Percentiles rank a stretch among this genome's conserved stretches.
Conservation (phyloP, 2,329 filamentous ascomycete genomes). For the Fusarium scirpi region DNA sequence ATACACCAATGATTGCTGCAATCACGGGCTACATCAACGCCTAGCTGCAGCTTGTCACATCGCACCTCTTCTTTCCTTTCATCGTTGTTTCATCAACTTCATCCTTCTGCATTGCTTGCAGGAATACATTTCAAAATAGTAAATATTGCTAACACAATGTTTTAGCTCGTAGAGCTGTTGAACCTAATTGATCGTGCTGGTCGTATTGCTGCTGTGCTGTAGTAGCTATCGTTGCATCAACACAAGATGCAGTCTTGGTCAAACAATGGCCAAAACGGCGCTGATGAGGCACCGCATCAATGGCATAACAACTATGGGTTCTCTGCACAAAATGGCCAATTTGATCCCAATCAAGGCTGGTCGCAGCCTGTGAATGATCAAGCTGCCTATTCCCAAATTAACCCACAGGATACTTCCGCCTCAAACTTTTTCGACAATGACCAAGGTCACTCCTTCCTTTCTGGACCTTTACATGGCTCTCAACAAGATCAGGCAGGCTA, state of each 20-base stretch:
- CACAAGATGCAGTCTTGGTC: slow-evolving; percentile 58
- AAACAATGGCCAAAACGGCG: slow-evolving; percentile 53
- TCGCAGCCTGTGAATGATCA: slow-evolving; percentile 53
- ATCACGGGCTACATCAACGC: slow-evolving; percentile 41
- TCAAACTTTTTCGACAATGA: slow-evolving; percentile 53
- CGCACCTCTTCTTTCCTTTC: slow-evolving; percentile 1
- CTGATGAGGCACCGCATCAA: slow-evolving; percentile 51
- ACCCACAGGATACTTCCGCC: slow-evolving; percentile 48
- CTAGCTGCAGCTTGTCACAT: slow-evolving; percentile 23
- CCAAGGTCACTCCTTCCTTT: slow-evolving; percentile 51
- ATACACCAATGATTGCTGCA: slow-evolving; percentile 25
- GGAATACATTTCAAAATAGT: slow-evolving; percentile 36
- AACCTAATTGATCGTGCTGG: slow-evolving; percentile 40
- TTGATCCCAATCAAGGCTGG: slow-evolving; percentile 56
- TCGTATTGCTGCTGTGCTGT: slow-evolving; percentile 40
- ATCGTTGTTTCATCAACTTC: slow-evolving; percentile 22
- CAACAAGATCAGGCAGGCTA: slow-evolving; percentile 48
- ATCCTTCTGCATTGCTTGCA: slow-evolving; percentile 9
- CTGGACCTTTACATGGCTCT: slow-evolving; percentile 48
- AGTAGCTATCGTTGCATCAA: slow-evolving; percentile 34
- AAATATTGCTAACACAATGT: slow-evolving; percentile 49
- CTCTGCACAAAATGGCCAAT: slow-evolving; percentile 52
- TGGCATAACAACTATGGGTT: slow-evolving; percentile 54
- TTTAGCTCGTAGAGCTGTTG: slow-evolving; percentile 47
- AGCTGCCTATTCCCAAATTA: slow-evolving; percentile 50